Evolutionary conservation across 345 rosid species (phyloP), one percentile per base, ranked within the genome.

Genomic region (Abelmoschus esculentus): DNA sequence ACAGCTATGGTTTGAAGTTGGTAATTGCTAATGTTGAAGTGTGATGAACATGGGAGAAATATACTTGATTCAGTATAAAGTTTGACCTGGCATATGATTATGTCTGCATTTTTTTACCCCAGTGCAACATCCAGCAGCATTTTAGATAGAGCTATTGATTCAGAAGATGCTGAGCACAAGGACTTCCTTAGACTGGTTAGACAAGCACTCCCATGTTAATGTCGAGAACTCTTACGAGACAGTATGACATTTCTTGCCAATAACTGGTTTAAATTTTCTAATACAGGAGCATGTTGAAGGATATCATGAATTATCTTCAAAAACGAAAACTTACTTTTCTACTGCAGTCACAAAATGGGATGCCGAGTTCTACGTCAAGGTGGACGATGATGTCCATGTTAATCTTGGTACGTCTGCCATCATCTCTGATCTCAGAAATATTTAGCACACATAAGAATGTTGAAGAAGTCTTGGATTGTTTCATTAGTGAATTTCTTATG

Each of bases 361-460:
- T 81, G 93, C 98, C 40, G 97, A 92, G 69, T 95, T 74, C 76
- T 95, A 92, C 77, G 74, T 95, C 85, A 90, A 95, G 75, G 95
- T 92, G 79, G 99, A 95, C 80, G 98, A 95, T 80, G 99, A 95
- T 81, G 97, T 92, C 73, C 99, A 95, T 52, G 99, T 95, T 57
- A 95, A 95, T 83, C 87, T 95, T 70, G 99, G 99, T 89, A 82
- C 42, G 77, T 60, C 79, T 61, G 7, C 14, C 17, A 55, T 22
- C 59, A 12, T 57, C 11, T 63, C 5, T 22, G n/a, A 12, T 47
- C 3, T 9, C 5, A 2, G 3, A 56, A 69, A 40, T 12, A 14
- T 38, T 38, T 57, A 3, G 7, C 26, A 49, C 26, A 61, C 49
- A 17, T 12, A 13, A 62, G 34, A 17, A 49, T 61, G 66, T 3